Evolutionary conservation across 2,329 filamentous ascomycete genomes (phyloP).

Genomic region (Exophiala phaeomuriformis): DNA sequence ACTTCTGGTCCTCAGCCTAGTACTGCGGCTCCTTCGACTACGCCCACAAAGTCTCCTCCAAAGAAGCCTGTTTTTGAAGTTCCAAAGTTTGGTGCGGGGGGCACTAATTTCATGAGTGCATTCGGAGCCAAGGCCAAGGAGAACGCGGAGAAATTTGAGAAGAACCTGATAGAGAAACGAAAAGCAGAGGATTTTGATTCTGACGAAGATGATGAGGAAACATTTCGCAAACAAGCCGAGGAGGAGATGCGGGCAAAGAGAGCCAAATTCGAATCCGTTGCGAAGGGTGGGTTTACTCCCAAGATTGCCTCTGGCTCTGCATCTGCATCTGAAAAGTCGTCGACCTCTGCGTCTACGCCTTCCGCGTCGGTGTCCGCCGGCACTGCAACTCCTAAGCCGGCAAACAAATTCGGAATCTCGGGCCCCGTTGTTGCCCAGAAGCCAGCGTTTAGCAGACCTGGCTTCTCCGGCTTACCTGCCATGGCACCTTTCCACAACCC

Average conservation of each 20-base stretch:
- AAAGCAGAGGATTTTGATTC: conserved; percentile 48
- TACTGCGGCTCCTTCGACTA: conserved; percentile 18
- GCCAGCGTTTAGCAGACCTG: conserved; percentile 7
- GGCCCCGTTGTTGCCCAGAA: conserved; percentile 21
- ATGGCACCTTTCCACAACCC: conserved; percentile 14
- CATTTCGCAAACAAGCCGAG: conserved; percentile 43
- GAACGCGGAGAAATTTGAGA: conserved; percentile 35
- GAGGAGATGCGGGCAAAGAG: conserved; percentile 42
- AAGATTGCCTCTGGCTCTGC: background rate
- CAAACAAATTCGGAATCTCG: conserved; percentile 30
- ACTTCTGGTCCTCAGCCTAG: background rate
- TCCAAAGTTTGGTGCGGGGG: conserved; percentile 32
- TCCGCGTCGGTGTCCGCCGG: background rate
- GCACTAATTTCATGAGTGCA: conserved; percentile 37
- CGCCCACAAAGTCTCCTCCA: conserved; percentile 23
- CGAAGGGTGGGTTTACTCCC: conserved; percentile 30
- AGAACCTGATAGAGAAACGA: conserved; percentile 42
- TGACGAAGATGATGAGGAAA: conserved; percentile 45
- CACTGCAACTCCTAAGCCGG: background rate
- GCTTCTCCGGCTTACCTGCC: conserved; percentile 4
- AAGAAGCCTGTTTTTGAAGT: conserved; percentile 26
- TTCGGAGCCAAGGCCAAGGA: conserved; percentile 34
- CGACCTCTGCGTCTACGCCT: background rate
- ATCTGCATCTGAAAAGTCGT: background rate
- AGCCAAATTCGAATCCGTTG: conserved; percentile 35